Percentiles rank a stretch among this genome's conserved stretches.
phyloP scores from a whole-genome alignment of 257 asterid species.

The Paraleonurus japonicus region DNA sequence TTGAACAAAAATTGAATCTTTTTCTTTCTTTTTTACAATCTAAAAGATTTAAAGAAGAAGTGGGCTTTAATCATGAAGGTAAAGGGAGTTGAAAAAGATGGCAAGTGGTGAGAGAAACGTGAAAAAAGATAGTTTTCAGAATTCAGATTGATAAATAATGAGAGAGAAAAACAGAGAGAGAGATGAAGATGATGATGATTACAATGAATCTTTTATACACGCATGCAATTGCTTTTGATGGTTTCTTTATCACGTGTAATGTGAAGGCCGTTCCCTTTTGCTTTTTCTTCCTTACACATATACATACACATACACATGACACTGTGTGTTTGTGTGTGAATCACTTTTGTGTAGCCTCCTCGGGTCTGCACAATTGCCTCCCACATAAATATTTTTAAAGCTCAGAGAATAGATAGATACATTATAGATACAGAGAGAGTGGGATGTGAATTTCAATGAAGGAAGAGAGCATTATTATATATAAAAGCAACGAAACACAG shows the following conservation, averaged over 20 bases:
- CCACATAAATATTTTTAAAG: too few relatives aligned
- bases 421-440: background rate
- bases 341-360: too few relatives aligned
- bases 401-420: background rate
- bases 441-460: slow-evolving; percentile 25
- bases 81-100: slow-evolving; percentile 19
- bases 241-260: slow-evolving; percentile 71
- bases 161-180: slow-evolving; percentile 31
- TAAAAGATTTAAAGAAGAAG: background rate
- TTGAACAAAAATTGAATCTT: background rate
- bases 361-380: too few relatives aligned
- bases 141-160: slow-evolving; percentile 38
- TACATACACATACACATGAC: background rate
- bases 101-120: slow-evolving; percentile 28
- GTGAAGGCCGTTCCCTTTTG: slow-evolving; percentile 40
- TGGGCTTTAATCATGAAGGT: background rate
- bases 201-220: slow-evolving; percentile 70
- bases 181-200: slow-evolving; percentile 50
- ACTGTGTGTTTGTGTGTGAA: background rate
- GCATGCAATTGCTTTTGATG: slow-evolving; percentile 86
- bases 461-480: slow-evolving; percentile 12
- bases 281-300: slow-evolving; percentile 29
- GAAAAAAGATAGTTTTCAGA: slow-evolving; percentile 20
- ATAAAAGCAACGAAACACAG: slow-evolving; percentile 34
- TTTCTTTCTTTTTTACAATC: background rate